These are phyloP conservation scores for Coemansia sp. DNA, from an alignment of 192 early-diverging fungal genomes.

Conservation along the genomic window DNA sequence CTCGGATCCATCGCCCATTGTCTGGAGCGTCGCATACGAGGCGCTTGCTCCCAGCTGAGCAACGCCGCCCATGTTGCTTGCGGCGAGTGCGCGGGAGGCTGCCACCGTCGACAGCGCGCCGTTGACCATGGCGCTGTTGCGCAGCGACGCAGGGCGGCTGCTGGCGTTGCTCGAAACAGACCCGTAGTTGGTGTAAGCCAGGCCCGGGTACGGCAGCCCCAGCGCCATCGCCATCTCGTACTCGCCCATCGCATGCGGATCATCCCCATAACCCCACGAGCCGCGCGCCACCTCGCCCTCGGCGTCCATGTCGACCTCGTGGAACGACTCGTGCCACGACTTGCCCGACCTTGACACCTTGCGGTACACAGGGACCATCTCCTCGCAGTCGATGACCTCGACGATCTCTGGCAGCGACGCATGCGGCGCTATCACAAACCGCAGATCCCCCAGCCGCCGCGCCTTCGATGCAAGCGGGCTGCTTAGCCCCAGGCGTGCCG, in stretches of 20 bases:
- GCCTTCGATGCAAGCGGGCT: constrained; percentile 33
- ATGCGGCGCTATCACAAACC: constrained; percentile 45
- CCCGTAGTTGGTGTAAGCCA: constrained; percentile 18
- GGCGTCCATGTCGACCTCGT: constrained; percentile 40
- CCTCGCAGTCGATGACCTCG: constrained; percentile 48
- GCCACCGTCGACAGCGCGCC: background rate
- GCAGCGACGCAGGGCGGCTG: constrained; percentile 16
- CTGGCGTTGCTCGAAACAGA: constrained; percentile 15
- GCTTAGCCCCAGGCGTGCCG: constrained; percentile 33
- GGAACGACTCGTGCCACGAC: constrained; percentile 54
- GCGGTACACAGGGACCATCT: constrained; percentile 40
- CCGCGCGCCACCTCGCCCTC: constrained; percentile 3
- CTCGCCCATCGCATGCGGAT: constrained; percentile 31
- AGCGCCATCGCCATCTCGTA: constrained; percentile 49
- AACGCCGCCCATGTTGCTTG: background rate
- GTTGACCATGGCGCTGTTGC: constrained; percentile 7
- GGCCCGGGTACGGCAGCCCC: constrained; percentile 38
- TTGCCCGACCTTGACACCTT: constrained; percentile 46
- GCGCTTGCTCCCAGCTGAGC: constrained; percentile 18
- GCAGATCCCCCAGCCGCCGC: constrained; percentile 34
- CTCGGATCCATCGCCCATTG: constrained; percentile 22
- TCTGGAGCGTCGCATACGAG: constrained; percentile 49
- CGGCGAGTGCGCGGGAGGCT: background rate
- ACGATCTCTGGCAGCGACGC: constrained; percentile 30
- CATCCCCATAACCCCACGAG: background rate